Evolutionary conservation across 2,329 filamentous ascomycete species (phyloP).

Genomic region (Colletotrichum sojae): DNA sequence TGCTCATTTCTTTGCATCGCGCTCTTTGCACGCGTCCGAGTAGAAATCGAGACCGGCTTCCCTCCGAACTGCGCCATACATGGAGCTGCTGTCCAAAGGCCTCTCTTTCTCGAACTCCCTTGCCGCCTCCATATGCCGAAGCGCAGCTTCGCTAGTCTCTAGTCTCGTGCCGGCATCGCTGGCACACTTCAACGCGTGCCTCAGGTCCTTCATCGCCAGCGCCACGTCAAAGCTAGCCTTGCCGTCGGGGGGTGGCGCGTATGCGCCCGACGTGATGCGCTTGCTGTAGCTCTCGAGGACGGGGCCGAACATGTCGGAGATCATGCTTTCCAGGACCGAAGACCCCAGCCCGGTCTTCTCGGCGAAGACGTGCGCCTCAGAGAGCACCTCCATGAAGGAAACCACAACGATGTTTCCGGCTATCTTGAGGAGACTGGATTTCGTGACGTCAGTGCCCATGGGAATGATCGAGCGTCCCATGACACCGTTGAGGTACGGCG

Average conservation of each 20-base stretch:
- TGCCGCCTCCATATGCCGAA: slow-evolving; percentile 18
- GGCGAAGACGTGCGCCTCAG: slow-evolving; percentile 49
- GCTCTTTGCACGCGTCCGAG: slow-evolving; percentile 20
- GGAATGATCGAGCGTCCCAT: slow-evolving; percentile 56
- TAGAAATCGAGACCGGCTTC: slow-evolving; percentile 24
- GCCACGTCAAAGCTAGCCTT: slow-evolving; percentile 28
- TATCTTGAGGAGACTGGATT: slow-evolving; percentile 58
- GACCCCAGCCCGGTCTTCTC: slow-evolving; percentile 48
- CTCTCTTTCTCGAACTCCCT: slow-evolving; percentile 5
- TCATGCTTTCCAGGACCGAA: slow-evolving; percentile 45
- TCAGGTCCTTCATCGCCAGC: slow-evolving; percentile 28
- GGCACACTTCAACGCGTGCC: slow-evolving; percentile 22
- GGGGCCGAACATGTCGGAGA: slow-evolving; percentile 48
- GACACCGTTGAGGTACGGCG: slow-evolving; percentile 55
- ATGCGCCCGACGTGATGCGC: slow-evolving; percentile 46
- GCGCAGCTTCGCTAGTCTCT: slow-evolving; percentile 19
- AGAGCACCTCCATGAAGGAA: slow-evolving; percentile 46
- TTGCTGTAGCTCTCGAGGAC: slow-evolving; percentile 47
- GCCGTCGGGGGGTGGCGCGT: slow-evolving; percentile 44
- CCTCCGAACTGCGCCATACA: slow-evolving; percentile 19
- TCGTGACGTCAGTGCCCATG: slow-evolving; percentile 57
- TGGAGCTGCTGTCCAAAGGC: slow-evolving; percentile 17
- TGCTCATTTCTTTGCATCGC: slow-evolving; percentile 13
- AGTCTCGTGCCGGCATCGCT: slow-evolving; percentile 13
- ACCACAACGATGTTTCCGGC: slow-evolving; percentile 55